Evolutionary conservation across 2,329 filamentous ascomycete species (phyloP).

Genomic region (Sphaerulina vaccinii): DNA sequence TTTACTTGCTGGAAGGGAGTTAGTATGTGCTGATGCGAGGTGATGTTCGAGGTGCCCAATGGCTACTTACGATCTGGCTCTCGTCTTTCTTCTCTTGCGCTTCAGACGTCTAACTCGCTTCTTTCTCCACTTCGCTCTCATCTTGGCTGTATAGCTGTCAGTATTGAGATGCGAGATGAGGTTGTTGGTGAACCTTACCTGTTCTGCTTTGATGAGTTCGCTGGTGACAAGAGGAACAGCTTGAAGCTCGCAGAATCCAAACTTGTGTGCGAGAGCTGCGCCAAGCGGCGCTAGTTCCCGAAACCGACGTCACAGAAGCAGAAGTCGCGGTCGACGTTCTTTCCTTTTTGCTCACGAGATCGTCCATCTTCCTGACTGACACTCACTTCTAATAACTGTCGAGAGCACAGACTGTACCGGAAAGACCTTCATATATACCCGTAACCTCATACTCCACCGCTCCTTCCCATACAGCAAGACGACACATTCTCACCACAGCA

Average conservation of each 20-base stretch:
- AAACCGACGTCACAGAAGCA: slow-evolving; percentile 9
- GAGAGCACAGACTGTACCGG: neutral
- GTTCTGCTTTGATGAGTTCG: slow-evolving; percentile 25
- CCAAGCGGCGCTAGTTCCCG: slow-evolving; percentile 15
- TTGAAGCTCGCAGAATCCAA: slow-evolving; percentile 17
- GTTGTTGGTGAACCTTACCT: slow-evolving; percentile 5
- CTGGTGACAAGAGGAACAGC: slow-evolving; percentile 16
- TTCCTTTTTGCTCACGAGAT: neutral
- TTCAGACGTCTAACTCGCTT: slow-evolving; percentile 99
- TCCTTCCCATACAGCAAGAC: neutral
- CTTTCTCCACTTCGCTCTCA: slow-evolving; percentile 99
- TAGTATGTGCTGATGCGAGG: slow-evolving; percentile 13
- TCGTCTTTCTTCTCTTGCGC: slow-evolving; percentile 99
- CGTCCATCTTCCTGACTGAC: neutral
- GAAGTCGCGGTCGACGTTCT: slow-evolving; percentile 7
- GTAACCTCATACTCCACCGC: neutral
- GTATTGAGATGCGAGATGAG: neutral
- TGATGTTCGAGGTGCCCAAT: slow-evolving; percentile 2
- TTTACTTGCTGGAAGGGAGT: slow-evolving; percentile 43
- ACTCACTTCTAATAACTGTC: no score
- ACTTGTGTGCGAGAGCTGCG: slow-evolving; percentile 15
- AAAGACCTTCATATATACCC: neutral
- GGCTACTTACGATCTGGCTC: slow-evolving; percentile 82
- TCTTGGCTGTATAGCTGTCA: slow-evolving; percentile 45
- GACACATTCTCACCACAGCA: neutral